Evolutionary conservation across 1,139 yeast genomes (phyloP).

Genomic region (Lodderomyces parapsilosis): DNA sequence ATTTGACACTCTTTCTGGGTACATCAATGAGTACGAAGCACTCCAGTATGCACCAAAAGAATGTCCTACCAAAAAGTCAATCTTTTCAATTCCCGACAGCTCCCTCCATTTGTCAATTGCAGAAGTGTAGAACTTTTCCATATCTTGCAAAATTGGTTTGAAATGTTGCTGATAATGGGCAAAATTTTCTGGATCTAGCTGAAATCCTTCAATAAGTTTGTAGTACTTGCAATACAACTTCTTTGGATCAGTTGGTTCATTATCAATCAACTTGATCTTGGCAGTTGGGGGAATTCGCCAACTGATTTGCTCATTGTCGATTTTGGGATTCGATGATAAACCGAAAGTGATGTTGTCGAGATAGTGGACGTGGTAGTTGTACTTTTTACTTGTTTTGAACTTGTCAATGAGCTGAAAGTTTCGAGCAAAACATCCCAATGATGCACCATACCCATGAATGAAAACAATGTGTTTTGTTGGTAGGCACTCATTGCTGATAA

Average conservation of each 20-base stretch:
- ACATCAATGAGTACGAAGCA: conserved; percentile 36
- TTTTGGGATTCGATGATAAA: conserved; percentile 62
- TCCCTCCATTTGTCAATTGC: conserved; percentile 43
- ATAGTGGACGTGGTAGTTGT: conserved; percentile 59
- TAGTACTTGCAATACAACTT: conserved; percentile 42
- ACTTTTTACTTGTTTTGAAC: conserved; percentile 32
- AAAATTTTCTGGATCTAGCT: conserved; percentile 28
- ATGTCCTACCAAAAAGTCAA: conserved; percentile 46
- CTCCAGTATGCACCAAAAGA: conserved; percentile 51
- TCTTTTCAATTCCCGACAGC: conserved; percentile 27
- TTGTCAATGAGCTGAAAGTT: conserved; percentile 56
- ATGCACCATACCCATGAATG: conserved; percentile 91
- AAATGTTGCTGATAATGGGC: conserved; percentile 34
- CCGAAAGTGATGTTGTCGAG: conserved; percentile 88
- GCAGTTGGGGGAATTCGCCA: conserved; percentile 29
- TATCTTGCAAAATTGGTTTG: conserved; percentile 38
- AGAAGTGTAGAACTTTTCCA: conserved; percentile 36
- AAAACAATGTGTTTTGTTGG: conserved; percentile 54
- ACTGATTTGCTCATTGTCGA: conserved; percentile 17
- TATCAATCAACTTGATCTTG: conserved; percentile 29
- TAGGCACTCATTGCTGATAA: conserved; percentile 25
- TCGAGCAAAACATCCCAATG: conserved; percentile 79
- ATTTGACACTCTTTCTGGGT: conserved; percentile 60
- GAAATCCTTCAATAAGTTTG: conserved; percentile 37
- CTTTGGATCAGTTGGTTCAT: conserved; percentile 27